phyloP scores from a whole-genome alignment of 345 rosid genomes.

The Crucihimalaya himalaica region DNA sequence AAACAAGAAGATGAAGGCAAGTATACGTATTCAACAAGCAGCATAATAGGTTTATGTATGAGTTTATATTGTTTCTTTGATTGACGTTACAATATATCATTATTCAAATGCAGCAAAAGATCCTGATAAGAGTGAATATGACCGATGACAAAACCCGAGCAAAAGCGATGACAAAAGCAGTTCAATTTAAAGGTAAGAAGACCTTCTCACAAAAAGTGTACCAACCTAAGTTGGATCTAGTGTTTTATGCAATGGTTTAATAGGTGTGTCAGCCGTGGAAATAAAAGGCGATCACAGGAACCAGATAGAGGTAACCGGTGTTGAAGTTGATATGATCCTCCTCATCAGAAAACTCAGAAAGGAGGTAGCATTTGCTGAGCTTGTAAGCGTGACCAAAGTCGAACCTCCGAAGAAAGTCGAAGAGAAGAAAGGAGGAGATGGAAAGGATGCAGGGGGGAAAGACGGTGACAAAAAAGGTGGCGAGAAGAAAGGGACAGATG shows the following conservation, averaged over 20 bases:
- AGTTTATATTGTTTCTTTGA: slow-evolving; percentile 4
- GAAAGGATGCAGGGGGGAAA: background rate
- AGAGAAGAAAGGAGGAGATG: slow-evolving; percentile 5
- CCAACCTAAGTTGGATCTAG: slow-evolving; percentile 5
- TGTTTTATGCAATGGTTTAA: slow-evolving; percentile 4
- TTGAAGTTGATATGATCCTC: slow-evolving; percentile 43
- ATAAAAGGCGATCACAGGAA: slow-evolving; percentile 50
- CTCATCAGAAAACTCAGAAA: slow-evolving; percentile 42
- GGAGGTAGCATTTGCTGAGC: slow-evolving; percentile 46
- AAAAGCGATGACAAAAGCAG: slow-evolving; percentile 36
- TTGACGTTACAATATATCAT: slow-evolving; percentile 4
- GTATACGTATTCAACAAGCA: slow-evolving; percentile 1
- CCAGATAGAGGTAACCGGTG: slow-evolving; percentile 57
- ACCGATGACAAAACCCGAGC: slow-evolving; percentile 37
- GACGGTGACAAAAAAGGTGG: slow-evolving; percentile 14
- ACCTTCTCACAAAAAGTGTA: background rate
- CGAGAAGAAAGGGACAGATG: background rate
- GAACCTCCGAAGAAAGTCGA: slow-evolving; percentile 37
- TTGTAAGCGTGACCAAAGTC: slow-evolving; percentile 43
- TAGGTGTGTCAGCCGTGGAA: slow-evolving; percentile 50
- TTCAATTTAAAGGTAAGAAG: slow-evolving; percentile 30
- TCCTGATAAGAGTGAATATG: slow-evolving; percentile 34
- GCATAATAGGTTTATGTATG: background rate
- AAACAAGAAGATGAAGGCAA: slow-evolving; percentile 32
- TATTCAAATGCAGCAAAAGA: slow-evolving; percentile 37